Evolutionary conservation across 495 filamentous ascomycete genomes (phyloP).

Genomic region (Annulohypoxylon stygium): DNA sequence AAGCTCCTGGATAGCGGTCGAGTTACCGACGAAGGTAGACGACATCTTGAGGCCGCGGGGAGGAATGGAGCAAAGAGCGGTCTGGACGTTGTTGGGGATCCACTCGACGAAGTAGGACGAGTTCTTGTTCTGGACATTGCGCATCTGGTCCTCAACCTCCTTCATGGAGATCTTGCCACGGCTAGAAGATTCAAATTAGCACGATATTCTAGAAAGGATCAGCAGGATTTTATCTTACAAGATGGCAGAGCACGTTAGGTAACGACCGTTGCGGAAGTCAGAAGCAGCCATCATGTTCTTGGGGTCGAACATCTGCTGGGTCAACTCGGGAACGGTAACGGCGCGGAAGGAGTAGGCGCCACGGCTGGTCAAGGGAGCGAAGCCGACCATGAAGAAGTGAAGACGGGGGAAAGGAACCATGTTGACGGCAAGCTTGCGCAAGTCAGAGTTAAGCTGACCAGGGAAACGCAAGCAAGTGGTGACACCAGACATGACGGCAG

Average conservation of each 20-base stretch:
- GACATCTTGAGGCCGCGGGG: conserved; percentile 99
- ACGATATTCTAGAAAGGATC: conserved; percentile 4
- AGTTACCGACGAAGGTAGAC: conserved; percentile 99
- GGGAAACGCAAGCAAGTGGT: conserved; percentile 99
- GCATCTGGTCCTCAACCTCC: conserved; percentile 99
- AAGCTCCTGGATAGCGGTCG: conserved; percentile 99
- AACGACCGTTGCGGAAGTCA: conserved; percentile 99
- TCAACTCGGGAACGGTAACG: conserved; percentile 97
- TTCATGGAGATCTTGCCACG: conserved; percentile 99
- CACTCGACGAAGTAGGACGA: conserved; percentile 99
- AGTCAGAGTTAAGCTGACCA: conserved; percentile 99
- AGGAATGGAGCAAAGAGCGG: conserved; percentile 98
- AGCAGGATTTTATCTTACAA: conserved; percentile 65
- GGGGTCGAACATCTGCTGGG: conserved; percentile 99
- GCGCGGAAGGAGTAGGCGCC: conserved; percentile 96
- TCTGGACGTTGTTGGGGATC: conserved; percentile 99
- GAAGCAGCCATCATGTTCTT: conserved; percentile 99
- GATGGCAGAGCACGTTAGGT: conserved; percentile 99
- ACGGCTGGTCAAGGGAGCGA: conserved; percentile 97
- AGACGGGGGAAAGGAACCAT: conserved; percentile 99
- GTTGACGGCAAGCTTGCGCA: conserved; percentile 99
- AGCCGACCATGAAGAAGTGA: conserved; percentile 99
- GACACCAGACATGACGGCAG: conserved; percentile 99
- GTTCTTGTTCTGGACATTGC: conserved; percentile 99
- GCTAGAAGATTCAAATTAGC: conserved; percentile 63